These are phyloP conservation scores for Penicillium italicum DNA, from an alignment of 2,329 filamentous ascomycete species.

Conservation along the genomic window DNA sequence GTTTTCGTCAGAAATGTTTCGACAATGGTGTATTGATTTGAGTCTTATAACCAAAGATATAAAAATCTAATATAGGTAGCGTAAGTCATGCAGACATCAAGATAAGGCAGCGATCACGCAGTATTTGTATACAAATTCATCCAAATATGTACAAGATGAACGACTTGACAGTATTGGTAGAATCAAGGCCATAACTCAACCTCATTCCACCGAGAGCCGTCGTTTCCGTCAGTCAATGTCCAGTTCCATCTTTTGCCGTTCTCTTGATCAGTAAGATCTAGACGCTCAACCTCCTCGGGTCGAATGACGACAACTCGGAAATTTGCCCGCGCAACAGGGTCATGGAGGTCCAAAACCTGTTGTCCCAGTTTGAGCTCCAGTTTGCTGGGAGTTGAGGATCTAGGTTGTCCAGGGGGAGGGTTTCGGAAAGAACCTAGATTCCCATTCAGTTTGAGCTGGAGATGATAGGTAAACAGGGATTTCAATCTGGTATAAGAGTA, in stretches of 20 bases:
- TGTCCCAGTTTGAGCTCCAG: conserved; percentile 52
- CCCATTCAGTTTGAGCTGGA: neutral
- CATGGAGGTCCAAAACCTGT: conserved; percentile 67
- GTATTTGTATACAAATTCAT: neutral
- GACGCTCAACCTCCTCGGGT: conserved; percentile 70
- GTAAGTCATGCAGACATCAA: neutral
- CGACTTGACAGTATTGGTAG: neutral
- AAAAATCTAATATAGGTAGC: neutral
- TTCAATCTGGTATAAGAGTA: neutral
- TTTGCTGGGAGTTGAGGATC: conserved; percentile 51
- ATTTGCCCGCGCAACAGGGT: conserved; percentile 65
- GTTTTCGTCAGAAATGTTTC: too few species aligned
- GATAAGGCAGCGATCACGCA: neutral
- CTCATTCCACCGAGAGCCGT: conserved; percentile 58
- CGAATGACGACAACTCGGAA: conserved; percentile 86
- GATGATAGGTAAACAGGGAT: neutral
- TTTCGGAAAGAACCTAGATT: conserved; percentile 64
- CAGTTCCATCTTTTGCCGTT: conserved; percentile 65
- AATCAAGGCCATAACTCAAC: conserved; percentile 64
- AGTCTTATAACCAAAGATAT: neutral
- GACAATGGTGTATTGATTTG: neutral
- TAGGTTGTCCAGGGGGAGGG: conserved; percentile 63
- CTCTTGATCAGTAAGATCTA: conserved; percentile 66
- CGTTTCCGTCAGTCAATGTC: conserved; percentile 50
- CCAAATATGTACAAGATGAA: too few species aligned